Evolutionary conservation across 805 yeast species (phyloP).

Genomic region (Candida ficus): DNA sequence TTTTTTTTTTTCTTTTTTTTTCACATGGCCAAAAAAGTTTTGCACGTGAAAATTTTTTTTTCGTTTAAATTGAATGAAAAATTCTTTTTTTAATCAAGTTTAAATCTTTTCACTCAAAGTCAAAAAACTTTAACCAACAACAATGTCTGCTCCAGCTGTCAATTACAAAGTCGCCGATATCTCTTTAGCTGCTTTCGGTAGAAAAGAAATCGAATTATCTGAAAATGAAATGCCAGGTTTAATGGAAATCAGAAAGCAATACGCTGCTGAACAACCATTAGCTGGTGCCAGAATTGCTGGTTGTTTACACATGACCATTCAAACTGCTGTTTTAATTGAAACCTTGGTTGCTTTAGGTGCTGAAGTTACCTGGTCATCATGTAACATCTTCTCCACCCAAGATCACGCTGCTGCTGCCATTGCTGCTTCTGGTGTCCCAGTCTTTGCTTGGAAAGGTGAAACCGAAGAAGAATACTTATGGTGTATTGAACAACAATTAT

Average conservation of each 20-base stretch:
- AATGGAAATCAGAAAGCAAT: slow-evolving; percentile 92
- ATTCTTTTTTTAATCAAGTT: no score
- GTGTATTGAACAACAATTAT: slow-evolving; percentile 99
- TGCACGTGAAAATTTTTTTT: slow-evolving; percentile 1
- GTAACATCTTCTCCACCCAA: slow-evolving; percentile 99
- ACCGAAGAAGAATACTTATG: slow-evolving; percentile 98
- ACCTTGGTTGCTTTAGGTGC: slow-evolving; percentile 97
- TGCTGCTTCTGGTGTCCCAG: slow-evolving; percentile 99
- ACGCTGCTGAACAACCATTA: slow-evolving; percentile 89
- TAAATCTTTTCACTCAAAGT: no score
- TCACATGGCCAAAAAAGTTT: background rate
- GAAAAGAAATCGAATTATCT: slow-evolving; percentile 97
- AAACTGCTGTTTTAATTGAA: slow-evolving; percentile 98
- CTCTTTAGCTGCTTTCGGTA: slow-evolving; percentile 98
- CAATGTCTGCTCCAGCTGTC: slow-evolving; percentile 56
- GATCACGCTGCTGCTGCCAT: slow-evolving; percentile 99
- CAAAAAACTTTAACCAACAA: background rate
- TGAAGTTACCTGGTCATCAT: slow-evolving; percentile 98
- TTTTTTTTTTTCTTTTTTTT: background rate
- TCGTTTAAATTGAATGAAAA: background rate
- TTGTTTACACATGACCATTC: slow-evolving; percentile 99
- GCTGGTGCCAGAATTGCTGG: slow-evolving; percentile 99
- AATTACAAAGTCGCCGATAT: slow-evolving; percentile 96
- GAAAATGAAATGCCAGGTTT: slow-evolving; percentile 99
- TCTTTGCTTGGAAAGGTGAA: slow-evolving; percentile 99